Base-by-base conservation (phyloP, 2,329 filamentous ascomycete species). In the Aspergillus sp. region DNA sequence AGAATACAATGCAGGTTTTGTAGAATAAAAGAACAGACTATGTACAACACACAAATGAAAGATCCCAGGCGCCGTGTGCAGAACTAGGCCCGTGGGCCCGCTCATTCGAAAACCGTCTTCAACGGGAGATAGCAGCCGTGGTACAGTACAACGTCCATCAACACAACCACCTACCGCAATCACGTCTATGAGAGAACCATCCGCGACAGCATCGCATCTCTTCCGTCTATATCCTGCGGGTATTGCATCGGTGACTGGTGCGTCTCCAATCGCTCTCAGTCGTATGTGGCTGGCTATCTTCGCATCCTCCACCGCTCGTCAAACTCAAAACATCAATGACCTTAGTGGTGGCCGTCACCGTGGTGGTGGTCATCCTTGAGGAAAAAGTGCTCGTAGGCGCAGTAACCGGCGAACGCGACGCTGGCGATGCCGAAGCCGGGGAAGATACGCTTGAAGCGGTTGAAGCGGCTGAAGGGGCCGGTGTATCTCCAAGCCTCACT, bases 401-500 rank as follows among this genome's bases (percentile, higher is more conserved):
- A 91, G 78, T 99, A 99, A 58, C 80, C 87, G 46, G 88, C 85
- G 73, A 99, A 99, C 43, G 93, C 92, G 55, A 94, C 92, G 4
- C 88, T 88, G 29, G 91, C 94, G 64, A 93, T 96, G 59, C 94
- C 94, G 65, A 99, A 81, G 56, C 94, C 94, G 34, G 94, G 94
- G 71, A 99, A 91, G 59, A 85, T 80, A 66, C 83, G 80, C 78
- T 87, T 91, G 80, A 97, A 94, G 64, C 94, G 88, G 78, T 96
- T 96, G 78, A 81, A 88, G 65, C 93, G 85, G 61, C 87, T 88
- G 80, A 97, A 97, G 50, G 84, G 87, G 58, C 93, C 94, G 32
- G 83, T 86, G 80, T 96, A 97, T 75, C 94, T 84, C 94, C 94
- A 99, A 70, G 89, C 83, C 80, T 99, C 94, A 70, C 94, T 99